Conservation (phyloP, 2,329 filamentous ascomycete genomes). For the Exophiala spinifera region DNA sequence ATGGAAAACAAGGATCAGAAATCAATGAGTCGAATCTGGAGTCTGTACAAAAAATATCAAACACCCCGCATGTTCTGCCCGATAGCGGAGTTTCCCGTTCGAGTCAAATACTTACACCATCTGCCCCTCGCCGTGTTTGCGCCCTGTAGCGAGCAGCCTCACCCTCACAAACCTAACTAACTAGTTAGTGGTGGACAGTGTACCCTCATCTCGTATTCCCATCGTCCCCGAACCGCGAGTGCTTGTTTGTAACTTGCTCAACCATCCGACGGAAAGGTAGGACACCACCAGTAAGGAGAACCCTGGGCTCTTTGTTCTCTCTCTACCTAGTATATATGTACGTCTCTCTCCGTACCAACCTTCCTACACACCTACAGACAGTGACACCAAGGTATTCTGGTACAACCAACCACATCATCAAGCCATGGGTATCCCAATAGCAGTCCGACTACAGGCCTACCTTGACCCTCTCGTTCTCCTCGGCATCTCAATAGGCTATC, state of each 20-base stretch:
- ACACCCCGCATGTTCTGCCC: background rate
- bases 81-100: conserved; percentile 18
- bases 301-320: background rate
- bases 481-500: conserved; percentile 17
- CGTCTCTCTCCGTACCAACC: background rate
- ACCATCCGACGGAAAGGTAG: no score
- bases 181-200: no score
- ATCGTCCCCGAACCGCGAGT: no score
- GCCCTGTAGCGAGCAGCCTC: no score
- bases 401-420: background rate
- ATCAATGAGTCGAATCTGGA: conserved; percentile 15
- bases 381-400: background rate
- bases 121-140: background rate
- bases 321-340: no score
- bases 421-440: conserved; percentile 13
- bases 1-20: background rate
- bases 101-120: background rate
- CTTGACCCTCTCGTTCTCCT: conserved; percentile 16
- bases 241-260: no score
- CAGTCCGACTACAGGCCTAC: conserved; percentile 14
- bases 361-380: no score
- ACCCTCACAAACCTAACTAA: no score
- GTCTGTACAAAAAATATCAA: conserved; percentile 12
- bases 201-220: no score
- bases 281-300: no score